phyloP scores from a whole-genome alignment of 2,329 filamentous ascomycete species.

The Trichoderma brevicompactum region DNA sequence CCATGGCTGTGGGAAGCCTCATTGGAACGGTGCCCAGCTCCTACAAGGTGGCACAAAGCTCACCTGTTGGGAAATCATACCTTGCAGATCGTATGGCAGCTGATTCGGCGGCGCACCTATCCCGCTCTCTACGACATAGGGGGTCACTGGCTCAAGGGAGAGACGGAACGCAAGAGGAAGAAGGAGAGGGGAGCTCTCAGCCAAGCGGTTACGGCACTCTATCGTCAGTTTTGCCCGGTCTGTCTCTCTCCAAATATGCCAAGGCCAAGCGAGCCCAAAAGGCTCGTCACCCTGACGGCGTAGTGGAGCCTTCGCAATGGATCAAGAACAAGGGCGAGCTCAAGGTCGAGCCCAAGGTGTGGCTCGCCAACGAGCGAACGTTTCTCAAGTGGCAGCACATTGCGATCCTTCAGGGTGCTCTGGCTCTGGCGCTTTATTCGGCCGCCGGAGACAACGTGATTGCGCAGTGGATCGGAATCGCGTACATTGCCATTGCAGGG shows the following conservation, averaged over 20 bases:
- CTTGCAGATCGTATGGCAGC: conserved; percentile 59
- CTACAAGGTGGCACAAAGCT: conserved; percentile 66
- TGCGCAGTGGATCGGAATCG: conserved; percentile 76
- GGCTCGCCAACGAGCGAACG: conserved; percentile 97
- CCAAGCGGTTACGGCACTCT: conserved; percentile 59
- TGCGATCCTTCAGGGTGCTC: conserved; percentile 78
- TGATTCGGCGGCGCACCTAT: conserved; percentile 46
- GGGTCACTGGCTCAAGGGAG: conserved; percentile 36
- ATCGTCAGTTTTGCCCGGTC: conserved; percentile 76
- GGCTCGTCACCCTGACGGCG: conserved; percentile 75
- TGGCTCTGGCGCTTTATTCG: conserved; percentile 86
- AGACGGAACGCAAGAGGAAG: conserved; percentile 37
- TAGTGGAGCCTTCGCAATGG: conserved; percentile 82
- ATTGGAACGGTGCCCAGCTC: conserved; percentile 62
- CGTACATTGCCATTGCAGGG: conserved; percentile 79
- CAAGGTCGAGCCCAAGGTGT: conserved; percentile 95
- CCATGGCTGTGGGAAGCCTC: conserved; percentile 86
- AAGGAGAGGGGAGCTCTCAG: conserved; percentile 44
- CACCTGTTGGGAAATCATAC: conserved; percentile 70
- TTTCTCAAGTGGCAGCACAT: conserved; percentile 99
- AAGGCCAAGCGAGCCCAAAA: conserved; percentile 56
- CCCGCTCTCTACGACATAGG: conserved; percentile 37
- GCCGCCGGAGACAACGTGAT: conserved; percentile 80
- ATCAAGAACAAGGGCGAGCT: conserved; percentile 94
- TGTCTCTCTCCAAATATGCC: conserved; percentile 80